phyloP scores from a whole-genome alignment of 1,139 yeast species.

The Suhomyces chickasaworum region DNA sequence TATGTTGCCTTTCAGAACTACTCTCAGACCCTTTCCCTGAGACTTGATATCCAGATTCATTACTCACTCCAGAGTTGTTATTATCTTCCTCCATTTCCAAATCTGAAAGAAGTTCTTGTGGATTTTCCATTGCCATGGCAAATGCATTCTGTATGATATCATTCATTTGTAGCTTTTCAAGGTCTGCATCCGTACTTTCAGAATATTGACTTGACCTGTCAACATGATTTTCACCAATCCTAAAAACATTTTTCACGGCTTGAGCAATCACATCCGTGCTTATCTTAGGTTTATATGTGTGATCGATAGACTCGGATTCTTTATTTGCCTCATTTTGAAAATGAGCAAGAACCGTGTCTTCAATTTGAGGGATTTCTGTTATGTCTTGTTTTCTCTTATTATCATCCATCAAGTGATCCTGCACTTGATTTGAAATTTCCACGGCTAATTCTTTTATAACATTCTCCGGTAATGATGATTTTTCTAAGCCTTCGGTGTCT shows the following conservation, averaged over 20 bases:
- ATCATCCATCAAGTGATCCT: slow-evolving; percentile 25
- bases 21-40: neutral
- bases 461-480: slow-evolving; percentile 23
- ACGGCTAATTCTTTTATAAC: slow-evolving; percentile 35
- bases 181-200: slow-evolving; percentile 34
- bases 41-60: neutral
- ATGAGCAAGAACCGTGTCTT: slow-evolving; percentile 42
- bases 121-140: slow-evolving; percentile 70
- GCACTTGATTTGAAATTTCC: slow-evolving; percentile 40
- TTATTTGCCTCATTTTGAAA: slow-evolving; percentile 40
- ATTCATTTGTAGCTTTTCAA: slow-evolving; percentile 57
- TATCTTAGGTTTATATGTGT: slow-evolving; percentile 1
- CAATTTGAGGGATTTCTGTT: slow-evolving; percentile 37
- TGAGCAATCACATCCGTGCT: slow-evolving; percentile 26
- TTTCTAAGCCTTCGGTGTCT: slow-evolving; percentile 9
- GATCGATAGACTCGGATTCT: slow-evolving; percentile 15
- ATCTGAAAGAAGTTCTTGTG: slow-evolving; percentile 55
- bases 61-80: neutral
- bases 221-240: slow-evolving; percentile 3
- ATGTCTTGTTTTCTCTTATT: slow-evolving; percentile 14
- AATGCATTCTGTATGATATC: slow-evolving; percentile 74
- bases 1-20: neutral
- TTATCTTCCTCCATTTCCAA: slow-evolving; percentile 40
- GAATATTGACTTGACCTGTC: neutral
- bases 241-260: slow-evolving; percentile 30